Conservation (phyloP, 192 early-diverging fungal genomes). For the Helicostylum pulchrum region DNA sequence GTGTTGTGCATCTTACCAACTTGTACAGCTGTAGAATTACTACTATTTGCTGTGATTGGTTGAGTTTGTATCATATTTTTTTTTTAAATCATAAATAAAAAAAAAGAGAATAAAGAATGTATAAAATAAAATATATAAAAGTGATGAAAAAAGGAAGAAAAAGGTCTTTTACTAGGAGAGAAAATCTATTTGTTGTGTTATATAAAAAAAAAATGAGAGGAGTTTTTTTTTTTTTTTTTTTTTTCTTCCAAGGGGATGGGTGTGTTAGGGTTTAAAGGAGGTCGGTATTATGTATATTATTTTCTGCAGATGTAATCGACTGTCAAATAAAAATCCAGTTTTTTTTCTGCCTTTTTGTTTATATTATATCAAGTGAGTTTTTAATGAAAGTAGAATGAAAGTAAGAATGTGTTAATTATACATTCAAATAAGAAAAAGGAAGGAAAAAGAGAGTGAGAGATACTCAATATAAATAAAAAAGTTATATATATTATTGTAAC, state of each 20-base stretch:
- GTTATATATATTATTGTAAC: not conserved
- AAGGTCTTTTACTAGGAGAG: not conserved
- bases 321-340: slow-evolving; percentile 5
- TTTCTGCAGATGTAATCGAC: not conserved
- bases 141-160: not conserved
- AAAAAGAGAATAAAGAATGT: not conserved
- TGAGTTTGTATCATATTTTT: slow-evolving; percentile 2
- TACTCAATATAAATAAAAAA: not conserved
- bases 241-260: slow-evolving; percentile 1
- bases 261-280: slow-evolving; percentile 12
- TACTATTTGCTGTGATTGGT: slow-evolving; percentile 2
- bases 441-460: not conserved
- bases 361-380: no score
- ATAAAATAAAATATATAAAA: slow-evolving; percentile 2
- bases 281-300: not conserved
- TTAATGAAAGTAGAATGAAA: not conserved
- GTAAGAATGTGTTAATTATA: not conserved
- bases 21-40: slow-evolving; percentile 12
- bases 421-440: slow-evolving; percentile 1
- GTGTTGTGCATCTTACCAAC: slow-evolving; percentile 2
- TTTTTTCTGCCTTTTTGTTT: not conserved
- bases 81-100: not conserved
- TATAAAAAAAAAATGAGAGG: slow-evolving; percentile 8
- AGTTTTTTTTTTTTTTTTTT: slow-evolving; percentile 10
- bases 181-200: not conserved